Conservation (phyloP, 345 rosid genomes). For the Bruguiera gymnorhiza region DNA sequence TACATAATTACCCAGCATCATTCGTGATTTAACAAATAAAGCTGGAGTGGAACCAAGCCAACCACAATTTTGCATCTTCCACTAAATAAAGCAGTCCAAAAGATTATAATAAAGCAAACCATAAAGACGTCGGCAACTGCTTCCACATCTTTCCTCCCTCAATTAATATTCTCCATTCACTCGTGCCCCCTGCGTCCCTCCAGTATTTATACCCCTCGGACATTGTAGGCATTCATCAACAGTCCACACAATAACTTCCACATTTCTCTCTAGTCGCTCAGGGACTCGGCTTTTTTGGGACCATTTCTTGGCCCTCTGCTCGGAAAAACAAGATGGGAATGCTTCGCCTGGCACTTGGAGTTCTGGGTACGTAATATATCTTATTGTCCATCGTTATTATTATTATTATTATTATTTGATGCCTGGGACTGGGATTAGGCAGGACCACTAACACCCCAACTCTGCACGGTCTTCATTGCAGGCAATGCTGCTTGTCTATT, state of each 20-base stretch:
- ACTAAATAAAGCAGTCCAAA: constrained; percentile 18
- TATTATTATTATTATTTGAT: too few species aligned
- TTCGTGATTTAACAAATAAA: too few species aligned
- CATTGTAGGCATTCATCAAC: constrained; percentile 1
- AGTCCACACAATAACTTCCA: constrained; percentile 4
- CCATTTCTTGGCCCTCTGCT: neutral
- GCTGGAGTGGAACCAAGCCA: too few species aligned
- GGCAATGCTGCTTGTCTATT: constrained; percentile 80
- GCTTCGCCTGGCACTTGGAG: too few species aligned
- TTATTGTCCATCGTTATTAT: too few species aligned
- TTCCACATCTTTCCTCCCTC: constrained; percentile 15
- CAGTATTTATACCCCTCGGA: constrained; percentile 31
- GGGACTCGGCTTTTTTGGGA: constrained; percentile 7
- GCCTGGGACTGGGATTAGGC: too few species aligned
- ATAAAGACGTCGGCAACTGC: constrained; percentile 24
- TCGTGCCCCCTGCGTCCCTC: neutral
- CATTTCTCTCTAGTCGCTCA: neutral
- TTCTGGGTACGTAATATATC: too few species aligned
- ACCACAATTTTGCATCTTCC: too few species aligned
- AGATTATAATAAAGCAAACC: constrained; percentile 17
- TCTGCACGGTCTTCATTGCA: constrained; percentile 33
- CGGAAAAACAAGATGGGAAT: too few species aligned
- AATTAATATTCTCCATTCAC: constrained; percentile 19
- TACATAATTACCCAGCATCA: too few species aligned
- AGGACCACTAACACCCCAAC: too few species aligned